Base-by-base conservation (phyloP, 805 yeast genomes). In the Yarrowia osloensis region DNA sequence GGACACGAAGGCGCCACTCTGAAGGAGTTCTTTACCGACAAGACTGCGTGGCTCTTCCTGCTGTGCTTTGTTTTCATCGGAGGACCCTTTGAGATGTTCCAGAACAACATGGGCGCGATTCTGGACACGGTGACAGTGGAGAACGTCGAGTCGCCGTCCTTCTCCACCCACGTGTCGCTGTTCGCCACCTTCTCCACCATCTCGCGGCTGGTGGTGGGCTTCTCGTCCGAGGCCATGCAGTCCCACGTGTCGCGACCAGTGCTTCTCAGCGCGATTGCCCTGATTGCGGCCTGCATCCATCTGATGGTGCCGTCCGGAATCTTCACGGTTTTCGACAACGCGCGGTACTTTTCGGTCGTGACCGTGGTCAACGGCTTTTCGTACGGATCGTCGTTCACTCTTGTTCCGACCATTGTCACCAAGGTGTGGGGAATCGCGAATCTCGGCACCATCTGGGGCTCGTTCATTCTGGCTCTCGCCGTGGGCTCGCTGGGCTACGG, bases 381-480 rank as follows among this genome's bases (percentile, higher is more conserved):
- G 6, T 91, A 94, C 73, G 97, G 98, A 35, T 90, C 93, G 0
- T 74, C 90, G 4, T 94, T 91, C 79, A 92, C 98, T 0, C 77
- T 91, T 6, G 90, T 86, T 71, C 98, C 99, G 3, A 89, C 97
- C 0, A 81, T 92, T 15, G 85, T 92, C 17, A 88, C 96, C 1
- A 81, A 88, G 4, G 85, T 90, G 2, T 95, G 97, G 92, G 98
- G 98, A 0, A 83, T 89, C 24, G 92, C 89, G 49, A 83, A 90
- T 37, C 86, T 94, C 77, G 98, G 98, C 0, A 89, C 97, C 2
- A 89, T 94, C 1, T 94, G 97, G 91, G 98, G 98, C 2, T 80
- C 89, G 28, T 90, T 91, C 75, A 88, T 91, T 84, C 82, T 90
- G 39, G 95, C 96, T 0, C 97, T 97, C 2, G 97, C 97, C 0